Base-by-base conservation (phyloP, 2,329 filamentous ascomycete species). In the Botryotinia convoluta region DNA sequence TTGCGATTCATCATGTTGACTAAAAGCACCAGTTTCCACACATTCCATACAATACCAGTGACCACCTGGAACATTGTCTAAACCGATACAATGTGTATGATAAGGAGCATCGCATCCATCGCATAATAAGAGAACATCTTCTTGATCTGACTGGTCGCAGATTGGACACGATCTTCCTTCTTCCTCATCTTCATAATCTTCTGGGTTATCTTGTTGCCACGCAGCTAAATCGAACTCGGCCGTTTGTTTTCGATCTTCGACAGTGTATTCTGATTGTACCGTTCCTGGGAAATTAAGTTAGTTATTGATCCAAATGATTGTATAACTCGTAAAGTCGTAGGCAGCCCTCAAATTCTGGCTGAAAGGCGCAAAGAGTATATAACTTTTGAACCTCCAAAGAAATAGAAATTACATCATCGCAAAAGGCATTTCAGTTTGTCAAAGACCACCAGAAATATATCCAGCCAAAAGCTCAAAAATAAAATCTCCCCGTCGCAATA, bases 21-120 rank as follows among this genome's bases (percentile, higher is more conserved):
- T 26, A 18, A 71, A 71, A 54, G 59, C 59, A 32, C 69, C 59
- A 14, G 26, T 39, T 26, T 79, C 85, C 86, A 82, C 83, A 82
- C 96, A 99, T 78, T 92, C 90, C 82, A 96, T 91, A 84, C 96
- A 99, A 82, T 95, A 97, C 95, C 95, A 99, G 76, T 91, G 86
- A 42, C 92, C 93, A 44, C 87, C 84, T 35, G 95, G 94, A 72
- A 97, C 89, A 71, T 86, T 84, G 74, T 95, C 91, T 68, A 97
- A 87, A 48, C 93, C 95, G 75, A 97, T 89, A 82, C 96, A 99
- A 82, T 97, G 93, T 65, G 94, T 94, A 82, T 99, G 96, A 79
- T 95, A 97, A 61, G 93, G 89, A 48, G 91, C 91, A 85, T 97
- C 92, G 84, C 96, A 99, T 79, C 90, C 91, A 82, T 98, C 94